These are phyloP conservation scores for Fomitopsis palustris DNA, from an alignment of 1,284 basidiomycete species.

Conservation along the genomic window DNA sequence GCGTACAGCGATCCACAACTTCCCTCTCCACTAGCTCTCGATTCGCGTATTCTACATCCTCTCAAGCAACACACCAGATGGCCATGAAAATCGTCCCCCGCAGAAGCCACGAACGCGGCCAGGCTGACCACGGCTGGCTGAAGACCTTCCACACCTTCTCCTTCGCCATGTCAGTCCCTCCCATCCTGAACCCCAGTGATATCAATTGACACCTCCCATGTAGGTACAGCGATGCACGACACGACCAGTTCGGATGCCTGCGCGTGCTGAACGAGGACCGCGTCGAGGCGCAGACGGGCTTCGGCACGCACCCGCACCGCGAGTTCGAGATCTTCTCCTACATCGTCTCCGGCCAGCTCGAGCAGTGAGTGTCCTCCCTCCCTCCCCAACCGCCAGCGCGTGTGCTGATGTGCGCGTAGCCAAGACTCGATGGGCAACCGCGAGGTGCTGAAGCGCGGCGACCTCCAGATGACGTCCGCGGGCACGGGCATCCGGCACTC, in stretches of 20 bases:
- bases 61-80: neutral
- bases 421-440: constrained; percentile 88
- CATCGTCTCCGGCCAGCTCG: constrained; percentile 71
- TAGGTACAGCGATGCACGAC: constrained; percentile 61
- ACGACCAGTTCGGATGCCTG: constrained; percentile 59
- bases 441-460: constrained; percentile 85
- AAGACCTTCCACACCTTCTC: constrained; percentile 89
- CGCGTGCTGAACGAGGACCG: constrained; percentile 91
- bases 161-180: constrained; percentile 62
- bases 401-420: constrained; percentile 31
- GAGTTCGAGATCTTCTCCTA: constrained; percentile 95
- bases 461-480: constrained; percentile 87
- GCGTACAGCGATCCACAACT: constrained; percentile 1
- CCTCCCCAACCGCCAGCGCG: neutral
- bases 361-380: constrained; percentile 52
- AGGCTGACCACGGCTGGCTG: constrained; percentile 87
- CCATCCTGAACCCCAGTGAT: neutral
- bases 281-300: constrained; percentile 75
- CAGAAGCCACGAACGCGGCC: constrained; percentile 66
- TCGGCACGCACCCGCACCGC: constrained; percentile 82
- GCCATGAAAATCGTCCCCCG: constrained; percentile 49
- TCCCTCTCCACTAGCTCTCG: constrained; percentile 2
- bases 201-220: neutral
- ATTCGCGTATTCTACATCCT: neutral
- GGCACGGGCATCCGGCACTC: constrained; percentile 88